These are phyloP conservation scores for Suillus paluster DNA, from an alignment of 768 basidiomycete species.

Conservation along the genomic window DNA sequence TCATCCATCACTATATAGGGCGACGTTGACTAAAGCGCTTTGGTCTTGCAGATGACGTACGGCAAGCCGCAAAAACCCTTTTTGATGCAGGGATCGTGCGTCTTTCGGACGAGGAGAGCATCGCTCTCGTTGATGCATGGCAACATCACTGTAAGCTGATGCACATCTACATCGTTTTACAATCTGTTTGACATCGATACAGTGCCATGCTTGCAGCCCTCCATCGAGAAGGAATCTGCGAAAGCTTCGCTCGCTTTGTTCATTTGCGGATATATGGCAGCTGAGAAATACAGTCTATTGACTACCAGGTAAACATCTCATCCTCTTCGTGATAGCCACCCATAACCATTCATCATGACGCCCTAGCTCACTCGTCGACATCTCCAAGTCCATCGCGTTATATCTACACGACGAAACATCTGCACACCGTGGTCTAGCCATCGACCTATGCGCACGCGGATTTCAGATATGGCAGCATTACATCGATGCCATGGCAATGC, in stretches of 20 bases:
- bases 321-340: not conserved
- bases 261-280: slow-evolving; percentile 81
- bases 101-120: slow-evolving; percentile 70
- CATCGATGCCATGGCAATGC: slow-evolving; percentile 85
- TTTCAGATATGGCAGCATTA: slow-evolving; percentile 96
- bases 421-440: slow-evolving; percentile 69
- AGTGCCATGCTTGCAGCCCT: slow-evolving; percentile 69
- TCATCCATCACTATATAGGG: not conserved
- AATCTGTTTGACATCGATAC: slow-evolving; percentile 14
- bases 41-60: slow-evolving; percentile 61
- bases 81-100: slow-evolving; percentile 77
- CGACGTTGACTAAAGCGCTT: slow-evolving; percentile 12
- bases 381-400: slow-evolving; percentile 79
- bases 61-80: slow-evolving; percentile 74
- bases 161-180: not conserved
- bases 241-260: slow-evolving; percentile 74
- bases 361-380: slow-evolving; percentile 75
- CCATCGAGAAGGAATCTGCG: slow-evolving; percentile 59
- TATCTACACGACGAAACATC: slow-evolving; percentile 79
- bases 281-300: slow-evolving; percentile 78
- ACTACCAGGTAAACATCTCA: slow-evolving; percentile 59
- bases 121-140: slow-evolving; percentile 61
- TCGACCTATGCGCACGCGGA: slow-evolving; percentile 89
- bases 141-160: slow-evolving; percentile 59
- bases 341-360: slow-evolving; percentile 12